Evolutionary conservation across 2,329 filamentous ascomycete genomes (phyloP), one percentile per base, ranked within the genome.

Genomic region (Xylariaceae sp.): DNA sequence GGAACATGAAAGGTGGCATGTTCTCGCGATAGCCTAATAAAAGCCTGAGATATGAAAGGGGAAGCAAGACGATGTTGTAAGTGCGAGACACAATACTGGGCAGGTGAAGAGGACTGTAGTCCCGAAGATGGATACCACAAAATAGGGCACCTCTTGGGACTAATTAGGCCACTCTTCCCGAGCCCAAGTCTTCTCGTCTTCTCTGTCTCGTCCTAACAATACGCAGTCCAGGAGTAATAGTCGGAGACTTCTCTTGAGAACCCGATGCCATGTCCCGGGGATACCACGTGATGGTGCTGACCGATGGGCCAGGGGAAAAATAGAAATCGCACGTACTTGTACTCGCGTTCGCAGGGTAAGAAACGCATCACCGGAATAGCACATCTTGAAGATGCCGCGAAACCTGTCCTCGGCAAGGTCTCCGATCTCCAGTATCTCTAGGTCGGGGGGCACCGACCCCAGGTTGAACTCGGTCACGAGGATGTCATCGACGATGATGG

Each of bases 401-500:
- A 99, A 99, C 56, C 93, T 83, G 78, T 99, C 94, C 77, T 97
- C 94, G 56, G 94, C 94, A 73, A 99, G 80, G 75, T 99, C 94
- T 59, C 94, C 94, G 75, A 99, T 96, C 80, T 99, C 94, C 66
- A 99, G 78, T 65, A 99, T 97, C 77, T 99, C 94, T 70, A 99
- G 79, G 72, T 97, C 91, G 9, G 94, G 94, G 51, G 94, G 93
- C 53, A 95, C 90, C 62, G 90, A 92, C 72, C 94, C 94, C 63
- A 99, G 83, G 76, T 99, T 99, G 75, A 99, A 84, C 78, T 99
- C 94, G 75, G 91, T 96, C 67, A 99, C 94, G 74, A 97, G 85
- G 77, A 99, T 97, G 76, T 99, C 94, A 82, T 97, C 94, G 78
- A 97, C 94, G 73, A 99, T 99, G 72, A 97, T 97, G 62, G 94